Evolutionary conservation across 768 basidiomycete genomes (phyloP).

Genomic region (Scleroderma citrinum): DNA sequence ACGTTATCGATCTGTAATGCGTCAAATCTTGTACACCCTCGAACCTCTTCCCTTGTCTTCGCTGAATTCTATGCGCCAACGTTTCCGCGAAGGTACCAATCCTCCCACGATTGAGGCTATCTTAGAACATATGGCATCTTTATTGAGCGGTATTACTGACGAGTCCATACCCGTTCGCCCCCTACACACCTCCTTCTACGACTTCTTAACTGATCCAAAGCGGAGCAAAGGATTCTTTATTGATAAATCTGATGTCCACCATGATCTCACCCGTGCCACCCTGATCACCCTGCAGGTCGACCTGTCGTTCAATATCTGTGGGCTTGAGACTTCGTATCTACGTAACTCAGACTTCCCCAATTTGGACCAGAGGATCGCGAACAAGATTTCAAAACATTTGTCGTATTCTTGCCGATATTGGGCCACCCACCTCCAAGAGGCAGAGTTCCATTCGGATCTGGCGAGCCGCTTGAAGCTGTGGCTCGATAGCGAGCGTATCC

Average conservation of each 20-base stretch:
- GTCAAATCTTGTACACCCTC: not conserved
- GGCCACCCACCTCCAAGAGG: conserved; percentile 24
- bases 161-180: conserved; percentile 19
- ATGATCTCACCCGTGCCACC: conserved; percentile 19
- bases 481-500: conserved; percentile 21
- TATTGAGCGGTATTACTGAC: conserved; percentile 16
- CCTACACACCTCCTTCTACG: conserved; percentile 32
- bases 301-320: conserved; percentile 37
- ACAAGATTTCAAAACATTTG: conserved; percentile 24
- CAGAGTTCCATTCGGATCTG: conserved; percentile 9
- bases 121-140: conserved; percentile 15
- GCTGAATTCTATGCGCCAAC: not conserved
- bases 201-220: conserved; percentile 23
- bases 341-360: conserved; percentile 23
- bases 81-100: not conserved
- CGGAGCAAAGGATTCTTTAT: conserved; percentile 18
- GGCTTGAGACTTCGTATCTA: conserved; percentile 28
- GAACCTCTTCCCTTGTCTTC: not conserved
- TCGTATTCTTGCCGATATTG: conserved; percentile 35
- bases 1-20: not conserved
- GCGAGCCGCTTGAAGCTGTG: conserved; percentile 6
- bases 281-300: conserved; percentile 26
- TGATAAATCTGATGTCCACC: conserved; percentile 8
- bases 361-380: conserved; percentile 11
- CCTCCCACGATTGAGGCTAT: conserved; percentile 9